Base-by-base conservation (phyloP, 2,329 filamentous ascomycete genomes). In the Chalaropsis thielavioides region DNA sequence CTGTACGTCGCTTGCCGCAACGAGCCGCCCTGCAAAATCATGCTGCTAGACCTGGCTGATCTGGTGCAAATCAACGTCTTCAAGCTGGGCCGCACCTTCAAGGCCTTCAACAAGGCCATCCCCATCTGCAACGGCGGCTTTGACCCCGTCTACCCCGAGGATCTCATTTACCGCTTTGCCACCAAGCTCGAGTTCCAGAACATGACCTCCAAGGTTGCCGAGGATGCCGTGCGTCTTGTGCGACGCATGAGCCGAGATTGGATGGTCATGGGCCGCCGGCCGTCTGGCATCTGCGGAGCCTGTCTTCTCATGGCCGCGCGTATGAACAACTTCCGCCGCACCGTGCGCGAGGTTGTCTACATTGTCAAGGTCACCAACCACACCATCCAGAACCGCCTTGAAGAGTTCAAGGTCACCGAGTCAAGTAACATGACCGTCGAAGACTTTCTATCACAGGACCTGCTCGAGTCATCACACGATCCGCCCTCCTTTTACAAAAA, bases 311-410 rank as follows among this genome's bases (percentile, higher is more conserved):
- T 99, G 73, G 94, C 94, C 6, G 92, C 94, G 8, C 88, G 94
- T 63, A 97, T 97, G 88, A 95, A 96, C 81, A 97, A 97, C 75
- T 99, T 95, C 73, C 88, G 92, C 56, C 86, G 94, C 19, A 96
- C 91, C 0, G 85, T 95, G 13, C 84, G 91, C 38, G 94, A 99
- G 75, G 89, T 99, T 8, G 92, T 97, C n/a, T 97, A 96, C 73
- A 89, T 96, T 44, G 92, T 96, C 73, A 97, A 96, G 73, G 92
- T 97, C 62, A 95, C 92, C 51, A 95, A 95, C 69, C 83, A 90
- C 68, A 99, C 94, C 7, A 90, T 99, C 67, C 88, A 91, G 71
- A 90, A 92, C 73, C 90, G 94, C 68, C 78, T 99, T 10, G 86
- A 92, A 69, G 94, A 99, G 72, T 99, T 97, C 76, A 90, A 89